phyloP scores from a whole-genome alignment of 352 stramenopile genomes.

The Pythium dissimile region DNA sequence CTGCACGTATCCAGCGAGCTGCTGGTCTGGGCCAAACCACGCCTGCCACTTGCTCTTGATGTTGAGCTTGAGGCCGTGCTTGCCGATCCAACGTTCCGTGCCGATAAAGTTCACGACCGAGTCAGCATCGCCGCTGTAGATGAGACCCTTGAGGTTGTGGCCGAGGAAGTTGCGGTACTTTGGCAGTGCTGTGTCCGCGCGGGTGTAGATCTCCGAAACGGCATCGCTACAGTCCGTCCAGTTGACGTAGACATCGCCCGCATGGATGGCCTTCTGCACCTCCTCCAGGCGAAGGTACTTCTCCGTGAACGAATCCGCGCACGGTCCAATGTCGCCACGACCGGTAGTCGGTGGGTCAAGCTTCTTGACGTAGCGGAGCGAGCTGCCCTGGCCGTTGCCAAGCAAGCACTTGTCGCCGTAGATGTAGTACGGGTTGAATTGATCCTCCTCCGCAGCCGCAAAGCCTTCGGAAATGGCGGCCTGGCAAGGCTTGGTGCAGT shows the following conservation, averaged over 20 bases:
- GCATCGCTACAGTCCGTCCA: slow-evolving; percentile 71
- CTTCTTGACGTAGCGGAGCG: slow-evolving; percentile 38
- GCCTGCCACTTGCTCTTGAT: slow-evolving; percentile 60
- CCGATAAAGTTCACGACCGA: slow-evolving; percentile 84
- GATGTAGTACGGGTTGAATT: slow-evolving; percentile 77
- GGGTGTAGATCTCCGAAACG: slow-evolving; percentile 48
- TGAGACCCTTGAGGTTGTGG: slow-evolving; percentile 46
- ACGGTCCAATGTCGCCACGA: slow-evolving; percentile 60
- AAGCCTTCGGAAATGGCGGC: slow-evolving; percentile 50
- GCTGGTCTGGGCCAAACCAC: slow-evolving; percentile 72
- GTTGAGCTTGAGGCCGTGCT: slow-evolving; percentile 61
- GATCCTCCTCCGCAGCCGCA: slow-evolving; percentile 33
- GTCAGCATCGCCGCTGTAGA: slow-evolving; percentile 79
- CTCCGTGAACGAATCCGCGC: slow-evolving; percentile 64
- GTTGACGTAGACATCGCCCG: slow-evolving; percentile 30
- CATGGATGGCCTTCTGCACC: slow-evolving; percentile 67
- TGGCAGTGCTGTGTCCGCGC: slow-evolving; percentile 50
- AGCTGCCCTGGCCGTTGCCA: slow-evolving; percentile 46
- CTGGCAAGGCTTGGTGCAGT: slow-evolving; percentile 43
- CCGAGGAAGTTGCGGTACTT: slow-evolving; percentile 70
- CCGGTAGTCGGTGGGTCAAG: slow-evolving; percentile 21
- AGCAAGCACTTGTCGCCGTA: slow-evolving; percentile 80
- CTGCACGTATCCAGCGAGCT: slow-evolving; percentile 86
- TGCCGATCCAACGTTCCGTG: slow-evolving; percentile 86
- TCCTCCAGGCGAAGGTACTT: slow-evolving; percentile 50